These are phyloP conservation scores for Boletus coccyginus DNA, from an alignment of 768 basidiomycete genomes.

Conservation along the genomic window DNA sequence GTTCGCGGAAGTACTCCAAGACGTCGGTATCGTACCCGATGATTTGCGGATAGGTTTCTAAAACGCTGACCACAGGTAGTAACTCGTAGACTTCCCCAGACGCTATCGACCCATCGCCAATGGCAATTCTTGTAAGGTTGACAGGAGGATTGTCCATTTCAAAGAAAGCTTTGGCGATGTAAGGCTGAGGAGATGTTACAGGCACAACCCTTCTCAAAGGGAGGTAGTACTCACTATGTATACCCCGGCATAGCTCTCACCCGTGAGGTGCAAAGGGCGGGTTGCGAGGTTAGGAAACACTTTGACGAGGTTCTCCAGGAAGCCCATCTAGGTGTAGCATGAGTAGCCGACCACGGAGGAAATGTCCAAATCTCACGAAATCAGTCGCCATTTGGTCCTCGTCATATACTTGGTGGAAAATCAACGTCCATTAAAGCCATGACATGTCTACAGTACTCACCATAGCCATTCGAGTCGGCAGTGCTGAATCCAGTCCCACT, in stretches of 20 bases:
- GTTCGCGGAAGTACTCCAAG: conserved; percentile 64
- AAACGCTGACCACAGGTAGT: conserved; percentile 54
- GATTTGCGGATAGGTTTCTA: conserved; percentile 74
- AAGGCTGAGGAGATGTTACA: conserved; percentile 46
- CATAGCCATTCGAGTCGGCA: conserved; percentile 56
- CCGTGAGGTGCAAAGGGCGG: conserved; percentile 65
- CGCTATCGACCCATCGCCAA: conserved; percentile 65
- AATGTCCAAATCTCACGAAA: conserved; percentile 35
- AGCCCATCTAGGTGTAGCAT: conserved; percentile 53
- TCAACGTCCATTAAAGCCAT: not conserved
- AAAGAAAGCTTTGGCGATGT: conserved; percentile 74
- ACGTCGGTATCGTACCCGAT: conserved; percentile 70
- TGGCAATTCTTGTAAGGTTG: conserved; percentile 62
- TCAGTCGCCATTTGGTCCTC: conserved; percentile 65
- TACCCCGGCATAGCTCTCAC: conserved; percentile 74
- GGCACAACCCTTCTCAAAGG: not conserved
- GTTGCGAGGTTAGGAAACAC: conserved; percentile 68
- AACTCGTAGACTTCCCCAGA: conserved; percentile 49
- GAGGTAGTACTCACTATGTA: conserved; percentile 52
- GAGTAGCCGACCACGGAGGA: not conserved
- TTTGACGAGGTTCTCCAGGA: conserved; percentile 66
- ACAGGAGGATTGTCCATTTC: conserved; percentile 61
- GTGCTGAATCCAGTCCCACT: conserved; percentile 67
- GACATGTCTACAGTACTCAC: conserved; percentile 33
- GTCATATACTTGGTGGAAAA: conserved; percentile 41